Conservation (phyloP, 371 early-diverging fungal genomes). For the Mucor mucedo region DNA sequence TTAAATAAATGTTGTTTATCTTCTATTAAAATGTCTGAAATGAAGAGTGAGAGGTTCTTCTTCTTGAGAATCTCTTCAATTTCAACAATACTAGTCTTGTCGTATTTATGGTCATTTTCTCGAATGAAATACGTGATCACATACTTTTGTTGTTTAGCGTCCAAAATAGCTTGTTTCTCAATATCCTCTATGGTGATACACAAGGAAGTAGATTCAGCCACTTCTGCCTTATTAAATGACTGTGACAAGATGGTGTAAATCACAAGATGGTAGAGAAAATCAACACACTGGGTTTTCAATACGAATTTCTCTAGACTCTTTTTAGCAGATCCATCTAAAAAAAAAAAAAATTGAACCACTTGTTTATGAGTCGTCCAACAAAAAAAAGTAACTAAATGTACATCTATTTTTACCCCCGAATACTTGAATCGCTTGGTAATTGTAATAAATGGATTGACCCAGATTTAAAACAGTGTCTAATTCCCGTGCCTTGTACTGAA, state of each 20-base stretch:
- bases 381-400: neutral
- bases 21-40: conserved; percentile 5
- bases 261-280: conserved; percentile 26
- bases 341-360: neutral
- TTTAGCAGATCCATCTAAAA: conserved; percentile 16
- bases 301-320: conserved; percentile 29
- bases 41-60: conserved; percentile 17
- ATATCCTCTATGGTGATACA: conserved; percentile 25
- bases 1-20: conserved; percentile 15
- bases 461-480: conserved; percentile 10
- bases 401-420: conserved; percentile 20
- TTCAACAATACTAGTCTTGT: conserved; percentile 20
- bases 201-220: conserved; percentile 25
- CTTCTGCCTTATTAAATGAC: conserved; percentile 29
- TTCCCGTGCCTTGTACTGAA: conserved; percentile 12
- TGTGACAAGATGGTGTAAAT: conserved; percentile 25
- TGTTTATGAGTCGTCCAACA: neutral
- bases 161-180: conserved; percentile 19
- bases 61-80: conserved; percentile 19
- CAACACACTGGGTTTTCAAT: conserved; percentile 22
- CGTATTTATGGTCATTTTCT: conserved; percentile 31
- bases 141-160: conserved; percentile 23
- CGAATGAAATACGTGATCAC: conserved; percentile 26
- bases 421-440: conserved; percentile 15
- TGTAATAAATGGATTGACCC: conserved; percentile 28